phyloP scores from a whole-genome alignment of 2,329 filamentous ascomycete species.

The Drechslerella dactyloides region DNA sequence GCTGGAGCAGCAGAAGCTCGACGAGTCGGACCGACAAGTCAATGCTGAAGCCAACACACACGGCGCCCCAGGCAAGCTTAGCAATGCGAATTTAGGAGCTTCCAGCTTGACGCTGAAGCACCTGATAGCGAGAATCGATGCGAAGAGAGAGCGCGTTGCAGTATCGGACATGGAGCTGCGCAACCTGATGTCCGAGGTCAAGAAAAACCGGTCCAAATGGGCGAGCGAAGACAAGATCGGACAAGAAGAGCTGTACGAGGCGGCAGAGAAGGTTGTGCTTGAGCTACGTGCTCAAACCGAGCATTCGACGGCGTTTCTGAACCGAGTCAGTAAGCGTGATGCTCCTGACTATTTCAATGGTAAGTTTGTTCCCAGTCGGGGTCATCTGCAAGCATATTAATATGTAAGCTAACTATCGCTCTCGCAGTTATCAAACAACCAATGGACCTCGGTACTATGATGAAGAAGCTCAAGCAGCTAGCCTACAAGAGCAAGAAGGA shows the following conservation, averaged over 20 bases:
- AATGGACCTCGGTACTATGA: slow-evolving; percentile 98
- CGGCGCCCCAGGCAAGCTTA: slow-evolving; percentile 71
- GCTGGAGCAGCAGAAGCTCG: slow-evolving; percentile 94
- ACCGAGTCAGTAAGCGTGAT: slow-evolving; percentile 94
- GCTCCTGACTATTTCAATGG: slow-evolving; percentile 93
- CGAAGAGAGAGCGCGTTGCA: slow-evolving; percentile 85
- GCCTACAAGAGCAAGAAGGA: slow-evolving; percentile 89
- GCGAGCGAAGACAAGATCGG: slow-evolving; percentile 96
- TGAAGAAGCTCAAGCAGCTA: slow-evolving; percentile 87
- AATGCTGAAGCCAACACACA: slow-evolving; percentile 76
- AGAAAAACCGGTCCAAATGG: slow-evolving; percentile 98
- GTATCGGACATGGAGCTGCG: slow-evolving; percentile 92
- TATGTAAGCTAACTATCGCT: slow-evolving; percentile 12
- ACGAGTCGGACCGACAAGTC: slow-evolving; percentile 93
- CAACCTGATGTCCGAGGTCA: slow-evolving; percentile 92
- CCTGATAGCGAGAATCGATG: slow-evolving; percentile 91
- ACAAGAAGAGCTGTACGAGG: slow-evolving; percentile 97
- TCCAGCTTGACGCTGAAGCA: slow-evolving; percentile 97
- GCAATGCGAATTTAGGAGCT: slow-evolving; percentile 90
- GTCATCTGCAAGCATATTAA: background rate
- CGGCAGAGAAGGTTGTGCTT: slow-evolving; percentile 92
- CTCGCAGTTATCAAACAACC: slow-evolving; percentile 84
- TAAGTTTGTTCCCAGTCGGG: slow-evolving; percentile 61
- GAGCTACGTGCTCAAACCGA: slow-evolving; percentile 97
- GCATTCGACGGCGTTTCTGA: slow-evolving; percentile 93